A percentile compares a stretch with the other conserved stretches of the same genome.
Evolutionary conservation across 2,329 filamentous ascomycete genomes (phyloP).

Genomic region (Phialophora tarda): DNA sequence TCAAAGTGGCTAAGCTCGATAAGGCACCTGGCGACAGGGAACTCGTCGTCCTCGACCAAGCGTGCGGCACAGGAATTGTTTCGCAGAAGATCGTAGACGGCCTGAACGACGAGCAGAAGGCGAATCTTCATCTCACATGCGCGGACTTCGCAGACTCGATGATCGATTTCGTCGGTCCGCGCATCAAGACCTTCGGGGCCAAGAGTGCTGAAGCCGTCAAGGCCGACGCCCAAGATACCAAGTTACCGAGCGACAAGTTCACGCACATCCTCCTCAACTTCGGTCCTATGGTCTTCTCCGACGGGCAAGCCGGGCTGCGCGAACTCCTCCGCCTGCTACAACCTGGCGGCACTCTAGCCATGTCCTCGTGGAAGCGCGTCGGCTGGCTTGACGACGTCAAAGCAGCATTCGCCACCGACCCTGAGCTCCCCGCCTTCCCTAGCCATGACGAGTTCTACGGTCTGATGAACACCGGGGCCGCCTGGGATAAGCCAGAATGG

Average conservation of each 20-base stretch:
- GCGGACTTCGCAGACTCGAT: slow-evolving; percentile 55
- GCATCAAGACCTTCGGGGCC: slow-evolving; percentile 54
- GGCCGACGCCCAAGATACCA: slow-evolving; percentile 57
- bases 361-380: slow-evolving; percentile 47
- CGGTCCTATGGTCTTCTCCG: slow-evolving; percentile 55
- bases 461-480: slow-evolving; percentile 6
- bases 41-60: slow-evolving; percentile 57
- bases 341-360: slow-evolving; percentile 45
- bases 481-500: slow-evolving; percentile 25
- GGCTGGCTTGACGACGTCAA: slow-evolving; percentile 42
- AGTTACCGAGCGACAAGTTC: slow-evolving; percentile 46
- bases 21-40: slow-evolving; percentile 35
- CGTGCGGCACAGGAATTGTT: slow-evolving; percentile 60
- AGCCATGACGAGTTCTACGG: slow-evolving; percentile 28
- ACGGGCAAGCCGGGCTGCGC: slow-evolving; percentile 45
- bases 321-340: slow-evolving; percentile 46
- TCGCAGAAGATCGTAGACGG: slow-evolving; percentile 53
- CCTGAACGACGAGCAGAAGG: slow-evolving; percentile 49
- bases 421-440: slow-evolving; percentile 41
- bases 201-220: slow-evolving; percentile 51
- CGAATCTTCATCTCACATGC: slow-evolving; percentile 56
- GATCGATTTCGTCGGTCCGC: slow-evolving; percentile 50
- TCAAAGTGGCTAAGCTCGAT: slow-evolving; percentile 42
- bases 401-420: slow-evolving; percentile 41
- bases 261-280: slow-evolving; percentile 56